Percentiles rank a stretch among this genome's conserved stretches.
These are phyloP conservation scores for Pouteria campechiana DNA, from an alignment of 179 eudicot genomes.

Conservation along the genomic window DNA sequence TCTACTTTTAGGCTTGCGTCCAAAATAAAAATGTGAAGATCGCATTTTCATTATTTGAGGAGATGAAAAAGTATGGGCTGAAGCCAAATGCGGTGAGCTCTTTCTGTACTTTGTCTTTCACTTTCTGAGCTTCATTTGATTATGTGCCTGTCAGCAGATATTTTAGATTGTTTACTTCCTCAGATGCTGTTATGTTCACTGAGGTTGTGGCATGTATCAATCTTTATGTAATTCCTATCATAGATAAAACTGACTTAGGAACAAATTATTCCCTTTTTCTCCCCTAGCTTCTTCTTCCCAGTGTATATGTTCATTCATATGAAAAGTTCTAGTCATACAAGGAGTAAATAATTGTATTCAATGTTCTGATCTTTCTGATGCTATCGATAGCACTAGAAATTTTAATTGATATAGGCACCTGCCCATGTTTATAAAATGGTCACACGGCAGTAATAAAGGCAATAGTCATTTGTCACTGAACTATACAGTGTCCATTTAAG, in stretches of 20 bases:
- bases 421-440: no score
- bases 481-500: no score
- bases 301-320: no score
- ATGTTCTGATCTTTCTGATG: no score
- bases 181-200: neutral
- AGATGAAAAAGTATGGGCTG: constrained; percentile 65
- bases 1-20: constrained; percentile 54
- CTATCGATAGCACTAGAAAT: no score
- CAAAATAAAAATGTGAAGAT: constrained; percentile 33
- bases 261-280: no score
- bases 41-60: constrained; percentile 69
- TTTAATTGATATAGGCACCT: no score
- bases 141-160: neutral
- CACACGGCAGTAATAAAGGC: no score
- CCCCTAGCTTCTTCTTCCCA: no score
- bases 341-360: no score
- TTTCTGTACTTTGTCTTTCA: neutral
- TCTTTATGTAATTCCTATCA: neutral
- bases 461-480: no score
- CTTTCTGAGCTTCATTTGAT: neutral
- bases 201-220: neutral
- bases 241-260: neutral
- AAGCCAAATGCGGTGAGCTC: constrained; percentile 84
- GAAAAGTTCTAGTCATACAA: no score
- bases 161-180: neutral